These are phyloP conservation scores for Talaromyces marneffei DNA, from an alignment of 2,329 filamentous ascomycete genomes.

Conservation along the genomic window DNA sequence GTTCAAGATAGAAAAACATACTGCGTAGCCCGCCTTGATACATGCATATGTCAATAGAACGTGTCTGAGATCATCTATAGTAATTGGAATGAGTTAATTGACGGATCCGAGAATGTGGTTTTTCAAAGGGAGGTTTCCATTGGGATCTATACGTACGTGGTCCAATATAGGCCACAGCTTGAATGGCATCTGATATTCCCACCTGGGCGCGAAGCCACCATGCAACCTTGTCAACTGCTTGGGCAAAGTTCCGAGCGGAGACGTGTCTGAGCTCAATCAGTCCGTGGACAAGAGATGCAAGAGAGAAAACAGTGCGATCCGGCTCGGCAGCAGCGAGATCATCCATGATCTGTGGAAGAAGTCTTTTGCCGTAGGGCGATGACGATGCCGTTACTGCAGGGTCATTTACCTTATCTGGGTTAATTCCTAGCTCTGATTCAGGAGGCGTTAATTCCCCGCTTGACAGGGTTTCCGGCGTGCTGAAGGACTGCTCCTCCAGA, in stretches of 20 bases:
- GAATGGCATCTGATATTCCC: background rate
- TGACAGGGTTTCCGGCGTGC: background rate
- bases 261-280: background rate
- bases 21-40: slow-evolving; percentile 4
- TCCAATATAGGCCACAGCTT: slow-evolving; percentile 10
- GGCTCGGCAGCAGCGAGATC: background rate
- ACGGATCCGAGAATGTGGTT: background rate
- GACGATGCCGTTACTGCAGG: background rate
- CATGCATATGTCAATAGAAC: slow-evolving; percentile 6
- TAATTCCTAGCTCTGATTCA: background rate
- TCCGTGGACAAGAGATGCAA: background rate
- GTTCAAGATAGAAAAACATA: background rate
- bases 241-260: background rate
- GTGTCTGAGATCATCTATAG: slow-evolving; percentile 4
- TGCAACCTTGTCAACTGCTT: slow-evolving; percentile 6
- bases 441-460: background rate
- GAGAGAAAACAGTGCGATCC: background rate
- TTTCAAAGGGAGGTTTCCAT: background rate
- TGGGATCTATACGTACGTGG: background rate
- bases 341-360: slow-evolving; percentile 11
- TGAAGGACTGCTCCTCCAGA: background rate
- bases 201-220: slow-evolving; percentile 7
- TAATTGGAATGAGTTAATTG: background rate
- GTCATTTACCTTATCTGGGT: background rate
- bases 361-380: background rate